These are phyloP conservation scores for Talaromyces atroroseus DNA, from an alignment of 2,329 filamentous ascomycete genomes.

Conservation along the genomic window DNA sequence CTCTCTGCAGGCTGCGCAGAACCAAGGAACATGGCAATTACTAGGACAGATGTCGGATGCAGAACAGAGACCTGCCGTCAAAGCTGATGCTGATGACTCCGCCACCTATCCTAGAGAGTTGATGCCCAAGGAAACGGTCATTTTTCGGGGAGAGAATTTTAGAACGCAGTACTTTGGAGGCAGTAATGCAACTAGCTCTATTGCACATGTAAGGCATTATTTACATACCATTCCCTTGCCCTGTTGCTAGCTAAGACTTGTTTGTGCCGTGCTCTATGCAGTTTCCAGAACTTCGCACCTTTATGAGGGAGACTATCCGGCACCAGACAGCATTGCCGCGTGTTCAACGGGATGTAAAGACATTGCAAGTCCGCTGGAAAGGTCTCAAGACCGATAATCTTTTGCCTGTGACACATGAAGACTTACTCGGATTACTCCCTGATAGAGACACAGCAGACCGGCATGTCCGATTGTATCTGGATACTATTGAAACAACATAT, in stretches of 20 bases:
- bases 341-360: slow-evolving; percentile 19
- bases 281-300: slow-evolving; percentile 20
- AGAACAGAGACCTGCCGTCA: slow-evolving; percentile 15
- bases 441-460: slow-evolving; percentile 16
- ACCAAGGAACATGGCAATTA: slow-evolving; percentile 10
- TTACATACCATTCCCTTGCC: background rate
- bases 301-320: slow-evolving; percentile 20
- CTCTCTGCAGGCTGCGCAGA: background rate
- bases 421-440: slow-evolving; percentile 19
- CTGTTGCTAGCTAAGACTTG: background rate
- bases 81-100: slow-evolving; percentile 5
- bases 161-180: slow-evolving; percentile 21
- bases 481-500: slow-evolving; percentile 21
- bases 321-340: slow-evolving; percentile 17
- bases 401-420: slow-evolving; percentile 10
- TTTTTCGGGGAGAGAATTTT: slow-evolving; percentile 21
- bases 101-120: background rate
- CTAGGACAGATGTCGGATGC: background rate
- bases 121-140: slow-evolving; percentile 12
- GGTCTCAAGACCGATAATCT: slow-evolving; percentile 8
- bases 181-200: slow-evolving; percentile 19
- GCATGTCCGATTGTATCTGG: slow-evolving; percentile 20
- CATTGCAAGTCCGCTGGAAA: slow-evolving; percentile 19
- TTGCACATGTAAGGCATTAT: slow-evolving; percentile 17
- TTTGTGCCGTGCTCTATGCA: background rate